Evolutionary conservation across 1,284 basidiomycete genomes (phyloP).

Genomic region (Naganishia cerealis): DNA sequence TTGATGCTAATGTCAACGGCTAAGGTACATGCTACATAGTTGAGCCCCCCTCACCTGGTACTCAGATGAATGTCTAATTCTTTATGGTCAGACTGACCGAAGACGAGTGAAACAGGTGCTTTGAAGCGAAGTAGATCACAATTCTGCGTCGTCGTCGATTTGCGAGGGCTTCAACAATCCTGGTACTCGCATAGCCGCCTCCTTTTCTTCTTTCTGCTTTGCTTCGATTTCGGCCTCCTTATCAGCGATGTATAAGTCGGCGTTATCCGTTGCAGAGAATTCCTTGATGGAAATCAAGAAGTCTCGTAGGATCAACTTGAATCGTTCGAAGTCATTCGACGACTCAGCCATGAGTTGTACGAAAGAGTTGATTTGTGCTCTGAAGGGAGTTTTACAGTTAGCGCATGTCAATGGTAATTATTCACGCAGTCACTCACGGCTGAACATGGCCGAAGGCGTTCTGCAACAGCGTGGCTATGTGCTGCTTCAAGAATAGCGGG

Average conservation of each 20-base stretch:
- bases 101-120: background rate
- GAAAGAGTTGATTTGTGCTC: slow-evolving; percentile 72
- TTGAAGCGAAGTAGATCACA: slow-evolving; percentile 35
- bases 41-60: background rate
- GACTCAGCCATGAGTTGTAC: slow-evolving; percentile 79
- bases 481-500: slow-evolving; percentile 78
- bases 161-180: slow-evolving; percentile 97
- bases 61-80: slow-evolving; percentile 2
- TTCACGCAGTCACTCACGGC: slow-evolving; percentile 60
- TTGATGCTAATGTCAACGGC: background rate
- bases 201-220: slow-evolving; percentile 74
- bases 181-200: slow-evolving; percentile 90
- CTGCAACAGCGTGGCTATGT: slow-evolving; percentile 80
- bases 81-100: background rate
- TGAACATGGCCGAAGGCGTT: slow-evolving; percentile 88
- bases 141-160: slow-evolving; percentile 70
- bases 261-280: slow-evolving; percentile 72
- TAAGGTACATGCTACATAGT: slow-evolving; percentile 17
- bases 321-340: slow-evolving; percentile 83
- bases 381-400: slow-evolving; percentile 31
- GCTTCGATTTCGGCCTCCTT: slow-evolving; percentile 79
- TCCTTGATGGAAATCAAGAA: slow-evolving; percentile 84
- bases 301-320: slow-evolving; percentile 88
- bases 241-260: slow-evolving; percentile 89
- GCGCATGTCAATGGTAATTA: background rate